A percentile compares a stretch with the other conserved stretches of the same genome.
Conservation (phyloP, 805 yeast genomes). For the Saturnispora serradocipensis region DNA sequence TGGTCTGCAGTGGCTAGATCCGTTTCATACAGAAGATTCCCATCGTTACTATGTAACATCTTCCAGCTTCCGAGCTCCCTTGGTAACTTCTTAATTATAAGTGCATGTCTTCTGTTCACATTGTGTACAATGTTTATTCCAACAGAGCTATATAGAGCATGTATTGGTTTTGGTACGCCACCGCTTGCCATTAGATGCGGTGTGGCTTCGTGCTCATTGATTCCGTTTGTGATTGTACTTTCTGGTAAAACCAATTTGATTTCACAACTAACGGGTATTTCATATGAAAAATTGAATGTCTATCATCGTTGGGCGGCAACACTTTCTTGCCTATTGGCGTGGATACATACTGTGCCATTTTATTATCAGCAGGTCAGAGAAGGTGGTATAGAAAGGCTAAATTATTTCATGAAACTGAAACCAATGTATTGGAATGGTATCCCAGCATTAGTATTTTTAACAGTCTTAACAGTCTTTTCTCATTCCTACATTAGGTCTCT, state of each 20-base stretch:
- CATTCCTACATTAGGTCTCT: conserved; percentile 32
- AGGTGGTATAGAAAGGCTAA: conserved; percentile 36
- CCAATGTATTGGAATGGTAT: conserved; percentile 32
- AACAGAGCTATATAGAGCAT: conserved; percentile 41
- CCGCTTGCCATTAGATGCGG: conserved; percentile 49
- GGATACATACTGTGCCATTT: conserved; percentile 46
- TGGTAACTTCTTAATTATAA: conserved; percentile 28
- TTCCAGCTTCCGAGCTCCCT: conserved; percentile 32
- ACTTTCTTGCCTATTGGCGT: conserved; percentile 32
- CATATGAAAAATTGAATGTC: conserved; percentile 46
- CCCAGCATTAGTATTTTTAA: conserved; percentile 38
- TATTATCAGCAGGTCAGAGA: conserved; percentile 35
- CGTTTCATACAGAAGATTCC: conserved; percentile 27
- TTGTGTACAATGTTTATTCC: conserved; percentile 33
- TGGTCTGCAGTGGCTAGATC: conserved; percentile 25
- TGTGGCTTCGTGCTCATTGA: conserved; percentile 38
- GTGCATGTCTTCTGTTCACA: conserved; percentile 27
- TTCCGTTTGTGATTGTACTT: conserved; percentile 41
- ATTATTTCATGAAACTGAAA: conserved; percentile 18
- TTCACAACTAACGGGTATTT: conserved; percentile 40
- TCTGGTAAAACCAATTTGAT: conserved; percentile 47
- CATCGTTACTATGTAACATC: conserved; percentile 25
- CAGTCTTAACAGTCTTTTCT: conserved; percentile 35
- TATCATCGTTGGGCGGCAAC: conserved; percentile 42
- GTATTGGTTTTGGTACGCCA: conserved; percentile 50